Evolutionary conservation across 1,284 basidiomycete genomes (phyloP).

Genomic region (Pulveroboletus sp.): DNA sequence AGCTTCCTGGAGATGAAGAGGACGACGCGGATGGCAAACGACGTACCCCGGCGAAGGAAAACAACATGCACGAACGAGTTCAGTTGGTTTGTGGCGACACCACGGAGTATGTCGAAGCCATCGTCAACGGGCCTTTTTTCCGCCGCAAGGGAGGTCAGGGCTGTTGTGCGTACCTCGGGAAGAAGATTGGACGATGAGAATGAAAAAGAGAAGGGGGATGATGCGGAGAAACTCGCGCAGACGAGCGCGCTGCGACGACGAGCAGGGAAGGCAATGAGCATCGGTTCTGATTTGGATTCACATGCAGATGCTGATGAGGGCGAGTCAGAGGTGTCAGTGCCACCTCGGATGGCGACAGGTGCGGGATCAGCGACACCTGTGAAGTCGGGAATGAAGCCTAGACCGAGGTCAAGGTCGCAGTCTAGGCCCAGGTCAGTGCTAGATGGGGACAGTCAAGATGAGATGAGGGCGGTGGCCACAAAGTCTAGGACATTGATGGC

Average conservation of each 20-base stretch:
- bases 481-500: not conserved
- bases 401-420: conserved; percentile 16
- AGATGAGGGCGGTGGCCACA: not conserved
- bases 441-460: conserved; percentile 3
- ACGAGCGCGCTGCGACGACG: not conserved
- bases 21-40: not conserved
- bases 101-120: conserved; percentile 9
- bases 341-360: conserved; percentile 15
- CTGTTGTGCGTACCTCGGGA: conserved; percentile 5
- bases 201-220: not conserved
- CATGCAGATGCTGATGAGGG: not conserved
- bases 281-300: conserved; percentile 3
- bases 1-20: conserved; percentile 22
- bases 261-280: not conserved
- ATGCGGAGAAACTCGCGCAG: not conserved
- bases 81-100: not conserved
- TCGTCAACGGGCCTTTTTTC: conserved; percentile 4
- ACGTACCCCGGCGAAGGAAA: not conserved
- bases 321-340: conserved; percentile 11
- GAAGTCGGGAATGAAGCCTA: conserved; percentile 34
- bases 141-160: conserved; percentile 26
- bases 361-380: conserved; percentile 23
- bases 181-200: not conserved
- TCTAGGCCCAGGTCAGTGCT: not conserved
- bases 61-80: not conserved